Base-by-base conservation (phyloP, 192 early-diverging fungal genomes). In the Gamsiella multidivaricata region DNA sequence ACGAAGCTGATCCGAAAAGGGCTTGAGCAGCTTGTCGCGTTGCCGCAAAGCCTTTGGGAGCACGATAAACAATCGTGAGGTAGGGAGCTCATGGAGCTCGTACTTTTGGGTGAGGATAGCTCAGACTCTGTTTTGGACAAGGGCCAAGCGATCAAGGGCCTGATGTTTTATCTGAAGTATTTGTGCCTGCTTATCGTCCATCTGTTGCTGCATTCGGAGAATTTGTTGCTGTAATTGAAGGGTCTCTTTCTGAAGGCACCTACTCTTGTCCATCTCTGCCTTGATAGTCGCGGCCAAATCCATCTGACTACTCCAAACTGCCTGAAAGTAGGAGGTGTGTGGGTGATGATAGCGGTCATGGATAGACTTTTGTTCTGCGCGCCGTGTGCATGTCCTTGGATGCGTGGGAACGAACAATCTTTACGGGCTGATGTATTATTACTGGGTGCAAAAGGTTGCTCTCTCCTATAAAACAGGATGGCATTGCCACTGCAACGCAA, bases 71-170 rank as follows among this genome's bases (percentile, higher is more conserved):
- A 56, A 15, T 0, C 51, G 43, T 2, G 65, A 54, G 22, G 57
- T 67, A 3, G 65, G 54, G 23, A 57, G 57, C 36, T 69, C 66
- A 23, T 69, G 54, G 18, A 69, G 18, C 15, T 69, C 56, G 25
- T 69, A 69, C 1, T 31, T 69, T 23, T 69, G 66, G 12, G 34
- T 52, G 43, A 69, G 17, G 15, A 69, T 36, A 7, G 66, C 66
- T 22, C 9, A 47, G 12, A 69, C 26, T 11, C 47, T 45, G 17
- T 29, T 41, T 10, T 59, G 66, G 7, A 69, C 57, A 2, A 34
- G 22, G 1, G 54, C 42, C 23, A 67, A 45, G 17, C 45, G 65
- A 23, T 47, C 43, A 28, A 67, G 41, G 0, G 39, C 43, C 54
- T 67, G 51, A 23, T 57, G 12, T 12, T 67, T 39, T 18, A 57